A percentile compares a stretch with the other conserved stretches of the same genome.
phyloP scores from a whole-genome alignment of 768 basidiomycete species.

The Lyophyllum atratum region DNA sequence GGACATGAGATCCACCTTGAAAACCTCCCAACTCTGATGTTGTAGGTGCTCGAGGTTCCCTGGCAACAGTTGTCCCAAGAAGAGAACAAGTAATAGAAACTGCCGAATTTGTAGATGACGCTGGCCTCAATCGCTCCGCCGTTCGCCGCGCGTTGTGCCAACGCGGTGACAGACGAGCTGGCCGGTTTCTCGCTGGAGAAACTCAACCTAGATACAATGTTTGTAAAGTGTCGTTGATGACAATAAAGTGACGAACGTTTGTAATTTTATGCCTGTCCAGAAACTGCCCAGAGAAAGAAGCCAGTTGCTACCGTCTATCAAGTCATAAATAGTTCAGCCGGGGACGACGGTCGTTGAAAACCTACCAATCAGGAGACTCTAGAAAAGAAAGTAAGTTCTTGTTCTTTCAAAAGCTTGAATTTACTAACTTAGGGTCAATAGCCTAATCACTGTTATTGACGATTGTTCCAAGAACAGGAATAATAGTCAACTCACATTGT shows the following conservation, averaged over 20 bases:
- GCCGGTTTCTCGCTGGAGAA: neutral
- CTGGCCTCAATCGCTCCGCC: conserved; percentile 53
- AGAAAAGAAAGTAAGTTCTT: conserved; percentile 34
- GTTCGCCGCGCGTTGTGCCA: conserved; percentile 46
- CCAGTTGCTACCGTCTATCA: conserved; percentile 38
- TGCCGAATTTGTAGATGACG: conserved; percentile 42
- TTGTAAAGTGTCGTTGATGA: neutral
- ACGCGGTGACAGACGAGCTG: neutral
- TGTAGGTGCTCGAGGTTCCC: conserved; percentile 56
- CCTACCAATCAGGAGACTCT: conserved; percentile 6
- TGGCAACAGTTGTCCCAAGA: conserved; percentile 57
- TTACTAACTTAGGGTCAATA: conserved; percentile 53
- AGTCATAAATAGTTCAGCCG: neutral
- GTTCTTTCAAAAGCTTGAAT: neutral
- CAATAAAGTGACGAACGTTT: conserved; percentile 9
- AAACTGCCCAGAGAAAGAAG: conserved; percentile 53
- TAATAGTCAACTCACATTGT: conserved; percentile 34
- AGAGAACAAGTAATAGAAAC: conserved; percentile 56
- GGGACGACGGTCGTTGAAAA: conserved; percentile 23
- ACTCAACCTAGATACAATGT: neutral
- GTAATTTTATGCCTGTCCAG: conserved; percentile 56
- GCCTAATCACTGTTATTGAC: conserved; percentile 29
- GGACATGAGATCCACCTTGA: conserved; percentile 27
- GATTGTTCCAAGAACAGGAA: neutral
- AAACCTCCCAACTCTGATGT: conserved; percentile 58